A percentile compares a stretch with the other conserved stretches of the same genome.
These are phyloP conservation scores for Beta corolliflora DNA, from an alignment of 179 eudicot genomes.

Conservation along the genomic window DNA sequence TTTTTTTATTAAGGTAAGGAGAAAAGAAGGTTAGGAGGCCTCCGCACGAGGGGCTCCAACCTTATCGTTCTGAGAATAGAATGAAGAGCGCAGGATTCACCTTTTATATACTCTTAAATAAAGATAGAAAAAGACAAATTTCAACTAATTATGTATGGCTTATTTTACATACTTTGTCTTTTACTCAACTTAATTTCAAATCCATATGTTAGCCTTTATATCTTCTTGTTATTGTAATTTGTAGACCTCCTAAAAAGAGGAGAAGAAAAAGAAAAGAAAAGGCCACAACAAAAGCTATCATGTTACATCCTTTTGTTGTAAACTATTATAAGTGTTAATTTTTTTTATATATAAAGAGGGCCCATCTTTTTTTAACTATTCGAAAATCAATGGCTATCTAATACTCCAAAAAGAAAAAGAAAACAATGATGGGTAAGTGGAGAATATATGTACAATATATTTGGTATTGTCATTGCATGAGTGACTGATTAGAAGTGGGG, in stretches of 20 bases:
- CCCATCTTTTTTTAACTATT: neutral
- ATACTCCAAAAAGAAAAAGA: neutral
- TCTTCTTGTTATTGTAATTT: neutral
- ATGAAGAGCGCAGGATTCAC: no score
- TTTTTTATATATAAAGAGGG: neutral
- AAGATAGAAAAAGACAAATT: neutral
- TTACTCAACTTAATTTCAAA: neutral
- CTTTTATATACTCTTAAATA: no score
- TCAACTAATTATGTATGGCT: no score
- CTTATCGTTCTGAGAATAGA: no score
- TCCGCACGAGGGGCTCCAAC: no score
- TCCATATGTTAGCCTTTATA: conserved; percentile 4
- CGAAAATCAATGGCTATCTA: neutral
- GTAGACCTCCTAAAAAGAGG: neutral
- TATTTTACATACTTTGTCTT: neutral
- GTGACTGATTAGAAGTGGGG: conserved; percentile 31
- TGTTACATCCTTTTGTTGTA: neutral
- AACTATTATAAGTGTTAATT: no score
- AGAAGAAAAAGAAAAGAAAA: neutral
- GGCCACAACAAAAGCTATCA: neutral
- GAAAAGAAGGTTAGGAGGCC: no score
- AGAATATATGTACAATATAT: conserved; percentile 27
- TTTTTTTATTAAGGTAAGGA: no score
- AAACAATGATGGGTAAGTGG: conserved; percentile 27
- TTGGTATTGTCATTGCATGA: conserved; percentile 16